Conservation (phyloP, 352 stramenopile genomes). For the Pilasporangium apinafurcum region DNA sequence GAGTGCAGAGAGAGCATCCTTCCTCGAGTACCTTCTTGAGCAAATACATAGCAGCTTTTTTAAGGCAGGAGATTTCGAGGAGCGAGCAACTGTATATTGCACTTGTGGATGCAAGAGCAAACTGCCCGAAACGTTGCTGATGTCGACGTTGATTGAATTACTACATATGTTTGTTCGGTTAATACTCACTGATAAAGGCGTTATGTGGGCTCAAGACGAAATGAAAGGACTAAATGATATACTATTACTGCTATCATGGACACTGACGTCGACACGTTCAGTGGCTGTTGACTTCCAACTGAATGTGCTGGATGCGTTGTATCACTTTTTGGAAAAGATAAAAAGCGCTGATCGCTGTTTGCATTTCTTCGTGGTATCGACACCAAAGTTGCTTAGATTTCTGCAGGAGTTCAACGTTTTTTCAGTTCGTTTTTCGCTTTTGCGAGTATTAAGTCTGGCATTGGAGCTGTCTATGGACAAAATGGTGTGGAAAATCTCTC, state of each 20-base stretch:
- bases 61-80: not conserved
- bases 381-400: not conserved
- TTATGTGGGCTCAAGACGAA: slow-evolving; percentile 8
- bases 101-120: slow-evolving; percentile 6
- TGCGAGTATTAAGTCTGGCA: slow-evolving; percentile 3
- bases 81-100: not conserved
- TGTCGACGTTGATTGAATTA: not conserved
- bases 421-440: not conserved
- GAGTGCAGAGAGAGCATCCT: slow-evolving; percentile 1
- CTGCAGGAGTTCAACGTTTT: not conserved
- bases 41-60: slow-evolving; percentile 7
- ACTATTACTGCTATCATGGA: slow-evolving; percentile 7
- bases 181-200: slow-evolving; percentile 6
- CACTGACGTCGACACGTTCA: not conserved
- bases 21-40: slow-evolving; percentile 4
- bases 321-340: slow-evolving; percentile 6
- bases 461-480: slow-evolving; percentile 7
- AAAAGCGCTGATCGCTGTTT: slow-evolving; percentile 6
- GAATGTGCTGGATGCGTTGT: slow-evolving; percentile 5
- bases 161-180: slow-evolving; percentile 7
- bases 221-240: slow-evolving; percentile 8
- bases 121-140: slow-evolving; percentile 3
- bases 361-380: slow-evolving; percentile 3
- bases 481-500: slow-evolving; percentile 6
- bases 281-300: not conserved